Base-by-base conservation (phyloP, 305 asterid genomes). In the Fraxinus dipetala region DNA sequence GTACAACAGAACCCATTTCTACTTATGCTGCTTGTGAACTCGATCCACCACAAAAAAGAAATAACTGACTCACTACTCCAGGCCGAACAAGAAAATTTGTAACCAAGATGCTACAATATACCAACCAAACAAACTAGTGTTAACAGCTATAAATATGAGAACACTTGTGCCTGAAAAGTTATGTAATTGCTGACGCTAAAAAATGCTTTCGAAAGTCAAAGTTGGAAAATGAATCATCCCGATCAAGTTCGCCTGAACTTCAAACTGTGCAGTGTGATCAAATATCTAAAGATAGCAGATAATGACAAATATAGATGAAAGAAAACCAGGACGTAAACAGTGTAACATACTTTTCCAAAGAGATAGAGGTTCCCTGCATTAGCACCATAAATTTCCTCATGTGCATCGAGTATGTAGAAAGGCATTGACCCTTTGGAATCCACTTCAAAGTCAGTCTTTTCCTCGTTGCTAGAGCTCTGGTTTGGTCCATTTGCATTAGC, bases 331-430 rank as follows among this genome's bases (percentile, higher is more conserved):
- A 74, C 24, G 26, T 59, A 63, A 26, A 74, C 34, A 79, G 56
- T 51, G 35, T 65, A 5, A 83, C 77, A 56, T 87, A 96, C 99
- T 98, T 96, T 94, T 84, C 99, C 99, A 79, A 96, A 94, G 74
- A 96, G 97, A 91, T 90, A 96, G 34, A 96, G 77, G 78, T 88
- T 91, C 78, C 97, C 98, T 34, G 92, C 91, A 88, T 93, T 93
- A 77, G 89, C 84, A 80, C 98, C 98, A 85, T 89, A 90, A 73
- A 87, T 81, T 89, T 93, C 97, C 89, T 96, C 99, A 51, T 96
- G 88, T 9, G 95, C 98, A 91, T 94, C 98, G n/a, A 96, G 93
- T 86, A 96, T 92, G 86, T 90, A 94, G 88, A 94, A 94, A 81
- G 93, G 96, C 85, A 96, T 61, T 75, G 95, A 93, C 67, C 98